Base-by-base conservation (phyloP, 2,329 filamentous ascomycete species). In the Hawksworthiomyces lignivorus region DNA sequence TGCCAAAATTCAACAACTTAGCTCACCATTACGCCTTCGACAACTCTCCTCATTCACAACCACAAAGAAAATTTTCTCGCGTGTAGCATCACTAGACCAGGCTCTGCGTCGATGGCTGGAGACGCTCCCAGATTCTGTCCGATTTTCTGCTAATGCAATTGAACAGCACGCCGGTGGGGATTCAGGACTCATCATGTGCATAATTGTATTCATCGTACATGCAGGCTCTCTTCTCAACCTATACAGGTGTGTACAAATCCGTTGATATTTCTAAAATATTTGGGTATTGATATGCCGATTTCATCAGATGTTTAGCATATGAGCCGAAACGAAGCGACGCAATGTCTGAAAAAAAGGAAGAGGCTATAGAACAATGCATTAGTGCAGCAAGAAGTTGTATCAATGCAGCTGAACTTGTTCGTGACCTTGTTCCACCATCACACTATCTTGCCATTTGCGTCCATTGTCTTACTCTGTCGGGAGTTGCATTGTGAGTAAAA, bases 131-230 rank as follows among this genome's bases (percentile, higher is more conserved):
- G 50, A 56, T 28, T 44, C 49, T 4, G 52, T 57, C 12, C 53
- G 53, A 3, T 56, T 56, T 29, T 58, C 55, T 1, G 53, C 50
- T 17, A 51, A 51, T 28, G 42, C 30, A 3, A n/a, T 44, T 12
- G 43, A 45, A 8, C 39, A 34, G 21, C 31, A 31, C 6, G 20
- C 36, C 17, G 29, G 33, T 10, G 48, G 47, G 1, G 44, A 47
- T 5, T 43, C 49, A 7, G 43, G 51, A n/a, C 46, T 56, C 20
- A 49, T 52, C 14, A 55, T 56, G 52, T 52, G 55, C 41, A 53
- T 55, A 4, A 54, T 57, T 12, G 46, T 53, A 15, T 57, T 56
- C 36, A 54, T 58, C 8, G 32, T 56, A 11, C 56, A 56, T 41
- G 51, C 54, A 2, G 55, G 55, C 1, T 55, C 51, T 4, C 45